These are phyloP conservation scores for Polysphondylium violaceum DNA, from an alignment of 78 protist species.

Conservation along the genomic window DNA sequence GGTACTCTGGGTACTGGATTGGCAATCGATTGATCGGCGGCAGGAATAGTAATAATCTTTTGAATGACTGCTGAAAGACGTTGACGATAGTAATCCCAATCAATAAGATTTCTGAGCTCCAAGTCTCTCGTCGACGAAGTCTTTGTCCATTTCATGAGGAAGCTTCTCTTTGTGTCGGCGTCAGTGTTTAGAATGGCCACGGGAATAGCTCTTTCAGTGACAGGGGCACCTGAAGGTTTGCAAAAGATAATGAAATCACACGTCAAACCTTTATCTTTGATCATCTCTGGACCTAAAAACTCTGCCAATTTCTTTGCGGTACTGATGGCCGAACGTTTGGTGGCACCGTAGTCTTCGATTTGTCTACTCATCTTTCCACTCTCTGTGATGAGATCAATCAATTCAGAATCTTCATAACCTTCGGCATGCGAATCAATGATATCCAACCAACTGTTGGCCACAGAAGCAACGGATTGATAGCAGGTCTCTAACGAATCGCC, in stretches of 20 bases:
- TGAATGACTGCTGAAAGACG: conserved; percentile 92
- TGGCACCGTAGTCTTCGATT: conserved; percentile 93
- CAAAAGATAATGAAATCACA: conserved; percentile 93
- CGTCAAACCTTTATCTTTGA: conserved; percentile 95
- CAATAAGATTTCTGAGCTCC: conserved; percentile 85
- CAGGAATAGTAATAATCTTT: conserved; percentile 99
- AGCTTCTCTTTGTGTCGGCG: conserved; percentile 20
- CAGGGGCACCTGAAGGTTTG: conserved; percentile 94
- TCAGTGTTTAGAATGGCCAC: conserved; percentile 90
- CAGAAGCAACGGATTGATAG: conserved; percentile 92
- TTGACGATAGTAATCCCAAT: conserved; percentile 96
- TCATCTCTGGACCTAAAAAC: conserved; percentile 93
- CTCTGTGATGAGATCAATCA: conserved; percentile 95
- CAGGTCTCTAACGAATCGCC: conserved; percentile 91
- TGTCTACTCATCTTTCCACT: conserved; percentile 88
- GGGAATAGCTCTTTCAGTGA: conserved; percentile 98
- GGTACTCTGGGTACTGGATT: conserved; percentile 97
- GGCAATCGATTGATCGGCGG: conserved; percentile 94
- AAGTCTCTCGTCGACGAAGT: background rate
- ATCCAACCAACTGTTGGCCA: conserved; percentile 95
- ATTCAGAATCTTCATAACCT: conserved; percentile 88
- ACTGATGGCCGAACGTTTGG: conserved; percentile 86
- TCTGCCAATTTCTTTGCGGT: conserved; percentile 94
- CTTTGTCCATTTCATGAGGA: conserved; percentile 74
- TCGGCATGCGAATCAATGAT: conserved; percentile 90